Evolutionary conservation across 2,329 filamentous ascomycete genomes (phyloP).

Genomic region (Ambrosiella cleistominuta): DNA sequence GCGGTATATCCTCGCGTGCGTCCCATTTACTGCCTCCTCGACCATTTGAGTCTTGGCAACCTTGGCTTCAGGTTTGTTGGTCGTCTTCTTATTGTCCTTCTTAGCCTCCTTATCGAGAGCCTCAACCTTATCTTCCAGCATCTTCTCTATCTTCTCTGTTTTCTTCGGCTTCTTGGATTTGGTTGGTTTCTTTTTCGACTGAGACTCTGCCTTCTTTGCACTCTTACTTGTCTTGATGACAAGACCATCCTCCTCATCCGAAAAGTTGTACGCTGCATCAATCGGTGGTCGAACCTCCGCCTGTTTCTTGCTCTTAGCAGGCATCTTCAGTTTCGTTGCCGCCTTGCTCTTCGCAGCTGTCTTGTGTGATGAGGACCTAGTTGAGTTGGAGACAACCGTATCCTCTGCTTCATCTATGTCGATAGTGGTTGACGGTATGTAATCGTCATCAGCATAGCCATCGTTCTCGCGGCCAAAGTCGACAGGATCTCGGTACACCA

Average conservation of each 20-base stretch:
- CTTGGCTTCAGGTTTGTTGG: too few species aligned
- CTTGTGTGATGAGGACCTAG: neutral
- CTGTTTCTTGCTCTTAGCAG: neutral
- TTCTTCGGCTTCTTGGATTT: neutral
- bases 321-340: neutral
- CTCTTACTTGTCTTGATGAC: neutral
- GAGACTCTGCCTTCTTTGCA: neutral
- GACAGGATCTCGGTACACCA: neutral
- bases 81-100: neutral
- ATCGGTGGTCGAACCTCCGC: slow-evolving; percentile 5
- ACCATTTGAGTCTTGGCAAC: too few species aligned
- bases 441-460: neutral
- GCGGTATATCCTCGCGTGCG: too few species aligned
- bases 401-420: slow-evolving; percentile 1
- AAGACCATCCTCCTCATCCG: slow-evolving; percentile 16
- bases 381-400: neutral
- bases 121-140: neutral
- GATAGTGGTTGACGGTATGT: neutral
- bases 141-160: neutral
- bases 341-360: neutral
- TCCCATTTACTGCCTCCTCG: too few species aligned
- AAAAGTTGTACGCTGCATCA: slow-evolving; percentile 15
- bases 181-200: too few species aligned
- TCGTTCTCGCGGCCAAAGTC: neutral
- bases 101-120: neutral